A percentile compares a stretch with the other conserved stretches of the same genome.
These are phyloP conservation scores for Saccharomyces hybrid DNA, from an alignment of 1,139 yeast genomes.

Conservation along the genomic window DNA sequence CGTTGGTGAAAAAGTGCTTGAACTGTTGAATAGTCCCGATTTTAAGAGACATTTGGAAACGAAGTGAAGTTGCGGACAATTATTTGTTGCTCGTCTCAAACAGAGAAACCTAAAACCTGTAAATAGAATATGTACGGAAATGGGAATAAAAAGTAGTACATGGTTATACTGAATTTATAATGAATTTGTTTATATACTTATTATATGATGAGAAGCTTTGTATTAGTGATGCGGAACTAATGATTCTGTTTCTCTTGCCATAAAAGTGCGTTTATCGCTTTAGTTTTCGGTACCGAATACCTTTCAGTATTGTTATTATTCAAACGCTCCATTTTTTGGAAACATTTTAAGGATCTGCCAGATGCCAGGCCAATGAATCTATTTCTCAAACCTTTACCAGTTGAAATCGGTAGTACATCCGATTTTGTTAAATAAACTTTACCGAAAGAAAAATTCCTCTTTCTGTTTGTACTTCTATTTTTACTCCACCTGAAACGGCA, in stretches of 20 bases:
- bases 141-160: neutral
- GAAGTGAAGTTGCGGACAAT: neutral
- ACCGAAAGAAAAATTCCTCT: neutral
- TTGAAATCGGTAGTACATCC: neutral
- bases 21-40: conserved; percentile 56
- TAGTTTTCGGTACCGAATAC: neutral
- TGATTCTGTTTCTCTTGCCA: neutral
- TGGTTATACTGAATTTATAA: neutral
- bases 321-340: neutral
- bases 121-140: conserved; percentile 1
- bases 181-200: neutral
- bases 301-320: neutral
- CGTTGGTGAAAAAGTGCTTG: conserved; percentile 64
- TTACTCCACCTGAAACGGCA: neutral
- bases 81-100: neutral
- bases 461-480: neutral
- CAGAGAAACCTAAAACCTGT: neutral
- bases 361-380: neutral
- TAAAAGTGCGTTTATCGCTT: neutral
- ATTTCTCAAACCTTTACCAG: neutral
- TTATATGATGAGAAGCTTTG: neutral
- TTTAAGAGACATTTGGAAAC: conserved; percentile 38
- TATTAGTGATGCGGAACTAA: neutral
- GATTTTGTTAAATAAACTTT: neutral
- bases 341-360: neutral